Evolutionary conservation across 768 basidiomycete genomes (phyloP), one percentile per base, ranked within the genome.

Genomic region (Phanerodontia chrysosporium): DNA sequence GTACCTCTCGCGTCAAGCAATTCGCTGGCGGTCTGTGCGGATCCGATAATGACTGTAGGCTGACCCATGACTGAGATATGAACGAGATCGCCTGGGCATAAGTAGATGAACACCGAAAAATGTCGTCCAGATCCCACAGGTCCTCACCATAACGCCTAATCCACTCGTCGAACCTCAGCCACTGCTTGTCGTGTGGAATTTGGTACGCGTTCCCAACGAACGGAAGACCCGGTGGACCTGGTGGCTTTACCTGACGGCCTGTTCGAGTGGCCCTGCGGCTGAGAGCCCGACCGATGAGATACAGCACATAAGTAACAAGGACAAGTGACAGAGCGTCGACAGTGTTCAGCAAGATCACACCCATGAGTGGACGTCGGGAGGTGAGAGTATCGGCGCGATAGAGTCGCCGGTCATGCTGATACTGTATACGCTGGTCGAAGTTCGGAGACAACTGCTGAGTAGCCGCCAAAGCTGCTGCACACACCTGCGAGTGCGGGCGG

Each of bases 141-240:
- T 14, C 5, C 61, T 2, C 30, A 70, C 69, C 69, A 49, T 67
- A 70, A 25, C 53, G 59, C n/a, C 45, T 35, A 1, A 49, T 65
- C 67, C 67, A 68, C 14, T 62, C 54, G 28, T 67, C 62, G 59
- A 70, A 70, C 48, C 62, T 62, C 42, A 68, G 56, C 69, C 69
- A 68, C 30, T 68, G 66, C 36, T 64, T 63, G 55, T 69, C 64
- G 0, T n/a, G 14, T 1, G 69, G 69, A 14, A 70, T 67, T 51
- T 67, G 64, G 22, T 63, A 55, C 1, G 64, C 64, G 16, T 69
- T 69, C 8, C 67, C 69, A 8, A 69, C 13, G 16, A 69, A 45
- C 1, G 66, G 66, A 6, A 62, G 22, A 2, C 65, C 65, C 27
- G 7, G 45, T 5, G 68, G 66, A 0, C 68, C 68, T 6, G 69